Percentiles rank a stretch among this genome's conserved stretches.
phyloP scores from a whole-genome alignment of 805 yeast species.

The Barnettozyma vustinii region DNA sequence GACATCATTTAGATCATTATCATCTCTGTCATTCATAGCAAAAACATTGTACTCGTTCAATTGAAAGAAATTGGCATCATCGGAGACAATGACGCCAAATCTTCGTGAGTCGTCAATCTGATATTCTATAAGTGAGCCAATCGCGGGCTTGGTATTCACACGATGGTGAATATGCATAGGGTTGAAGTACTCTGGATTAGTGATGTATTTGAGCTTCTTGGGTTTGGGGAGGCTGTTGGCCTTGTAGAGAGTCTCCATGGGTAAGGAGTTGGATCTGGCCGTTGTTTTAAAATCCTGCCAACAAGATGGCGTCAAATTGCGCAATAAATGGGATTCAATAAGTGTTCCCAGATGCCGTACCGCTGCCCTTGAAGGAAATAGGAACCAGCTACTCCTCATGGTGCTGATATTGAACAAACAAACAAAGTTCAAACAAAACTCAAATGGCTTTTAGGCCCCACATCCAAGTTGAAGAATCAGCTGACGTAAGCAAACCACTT shows the following conservation, averaged over 20 bases:
- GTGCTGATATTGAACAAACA: neutral
- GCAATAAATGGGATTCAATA: neutral
- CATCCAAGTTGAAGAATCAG: neutral
- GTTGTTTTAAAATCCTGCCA: neutral
- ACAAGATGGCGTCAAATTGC: neutral
- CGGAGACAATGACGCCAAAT: conserved; percentile 9
- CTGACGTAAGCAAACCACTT: neutral
- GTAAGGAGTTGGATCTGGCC: neutral
- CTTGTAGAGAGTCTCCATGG: neutral
- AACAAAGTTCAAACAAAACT: neutral
- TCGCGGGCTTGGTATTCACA: conserved; percentile 6
- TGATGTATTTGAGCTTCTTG: neutral
- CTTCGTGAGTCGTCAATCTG: neutral
- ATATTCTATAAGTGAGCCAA: conserved; percentile 10
- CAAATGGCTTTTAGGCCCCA: neutral
- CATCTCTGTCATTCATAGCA: neutral
- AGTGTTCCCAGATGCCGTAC: neutral
- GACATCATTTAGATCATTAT: neutral
- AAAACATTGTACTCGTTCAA: conserved; percentile 8
- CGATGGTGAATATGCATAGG: conserved; percentile 1
- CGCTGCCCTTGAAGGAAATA: neutral
- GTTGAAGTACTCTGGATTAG: conserved; percentile 1
- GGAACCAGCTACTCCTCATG: neutral
- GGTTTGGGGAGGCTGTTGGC: neutral
- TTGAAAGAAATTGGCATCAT: conserved; percentile 9